Percentiles rank a stretch among this genome's conserved stretches.
Evolutionary conservation across 148 eudicot genomes (phyloP).

Genomic region (Limonium bicolor): DNA sequence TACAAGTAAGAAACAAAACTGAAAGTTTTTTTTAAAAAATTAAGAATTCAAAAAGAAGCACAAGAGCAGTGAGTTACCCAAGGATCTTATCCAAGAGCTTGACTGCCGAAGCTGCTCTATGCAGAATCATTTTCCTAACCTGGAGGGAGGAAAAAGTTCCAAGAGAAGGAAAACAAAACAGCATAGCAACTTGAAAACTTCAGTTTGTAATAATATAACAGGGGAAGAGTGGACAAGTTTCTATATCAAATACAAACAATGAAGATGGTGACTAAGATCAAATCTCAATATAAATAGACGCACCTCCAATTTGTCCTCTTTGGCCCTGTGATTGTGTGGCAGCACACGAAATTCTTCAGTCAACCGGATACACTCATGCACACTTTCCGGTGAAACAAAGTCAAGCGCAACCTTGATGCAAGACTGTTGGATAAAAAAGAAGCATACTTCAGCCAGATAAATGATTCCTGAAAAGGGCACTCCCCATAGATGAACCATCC

Average conservation of each 20-base stretch:
- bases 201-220: not conserved
- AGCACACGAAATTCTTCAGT: conserved; percentile 5
- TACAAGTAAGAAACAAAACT: no score
- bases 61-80: no score
- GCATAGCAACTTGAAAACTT: not conserved
- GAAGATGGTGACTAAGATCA: not conserved
- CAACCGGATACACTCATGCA: conserved; percentile 6
- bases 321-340: conserved; percentile 5
- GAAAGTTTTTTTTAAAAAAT: no score
- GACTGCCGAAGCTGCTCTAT: not conserved
- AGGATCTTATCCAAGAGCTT: conserved; percentile 2
- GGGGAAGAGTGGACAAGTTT: not conserved
- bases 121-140: conserved; percentile 1
- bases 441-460: not conserved
- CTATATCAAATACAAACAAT: not conserved
- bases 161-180: no score
- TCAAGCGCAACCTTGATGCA: conserved; percentile 10
- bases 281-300: not conserved
- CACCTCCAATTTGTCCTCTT: conserved; percentile 12
- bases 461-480: not conserved
- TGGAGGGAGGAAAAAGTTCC: no score
- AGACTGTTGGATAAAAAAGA: not conserved
- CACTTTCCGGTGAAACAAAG: conserved; percentile 9
- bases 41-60: no score
- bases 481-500: not conserved